Conservation (phyloP, 257 asterid genomes). For the Haberlea rhodopensis region DNA sequence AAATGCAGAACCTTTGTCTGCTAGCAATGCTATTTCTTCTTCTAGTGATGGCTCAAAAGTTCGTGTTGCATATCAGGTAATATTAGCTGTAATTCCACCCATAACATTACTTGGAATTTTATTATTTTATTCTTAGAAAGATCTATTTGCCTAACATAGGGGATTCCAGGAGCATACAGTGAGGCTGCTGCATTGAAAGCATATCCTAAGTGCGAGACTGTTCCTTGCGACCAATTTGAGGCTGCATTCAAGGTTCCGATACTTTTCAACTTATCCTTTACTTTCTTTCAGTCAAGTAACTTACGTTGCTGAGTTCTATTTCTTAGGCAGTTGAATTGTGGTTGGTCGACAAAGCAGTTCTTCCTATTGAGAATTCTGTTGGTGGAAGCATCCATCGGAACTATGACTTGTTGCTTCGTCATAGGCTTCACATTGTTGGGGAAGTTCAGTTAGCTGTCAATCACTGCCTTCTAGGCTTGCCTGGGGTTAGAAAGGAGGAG, state of each 20-base stretch:
- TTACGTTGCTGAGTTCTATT: slow-evolving; percentile 16
- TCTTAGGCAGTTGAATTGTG: slow-evolving; percentile 92
- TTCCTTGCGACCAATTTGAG: slow-evolving; percentile 87
- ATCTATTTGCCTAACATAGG: slow-evolving; percentile 40
- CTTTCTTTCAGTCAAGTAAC: slow-evolving; percentile 12
- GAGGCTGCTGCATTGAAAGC: slow-evolving; percentile 92
- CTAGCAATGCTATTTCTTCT: slow-evolving; percentile 37
- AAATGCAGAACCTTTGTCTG: slow-evolving; percentile 80
- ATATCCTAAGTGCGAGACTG: slow-evolving; percentile 86
- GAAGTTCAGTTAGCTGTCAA: slow-evolving; percentile 76
- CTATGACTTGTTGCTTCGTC: slow-evolving; percentile 81
- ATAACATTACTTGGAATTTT: neutral
- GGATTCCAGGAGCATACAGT: slow-evolving; percentile 85
- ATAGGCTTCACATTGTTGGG: slow-evolving; percentile 92
- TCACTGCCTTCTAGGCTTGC: slow-evolving; percentile 88
- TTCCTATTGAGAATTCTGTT: slow-evolving; percentile 91
- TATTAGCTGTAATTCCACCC: slow-evolving; percentile 11
- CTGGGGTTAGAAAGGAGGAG: slow-evolving; percentile 77
- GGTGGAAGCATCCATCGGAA: slow-evolving; percentile 96
- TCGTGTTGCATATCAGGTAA: slow-evolving; percentile 93
- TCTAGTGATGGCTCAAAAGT: slow-evolving; percentile 51
- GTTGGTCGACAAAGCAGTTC: slow-evolving; percentile 94
- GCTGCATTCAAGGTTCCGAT: slow-evolving; percentile 72
- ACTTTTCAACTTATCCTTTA: slow-evolving; percentile 12
- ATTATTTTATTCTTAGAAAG: slow-evolving; percentile 15